A percentile compares a stretch with the other conserved stretches of the same genome.
phyloP scores from a whole-genome alignment of 2,329 filamentous ascomycete genomes.

The Hawksworthiomyces lignivorus region DNA sequence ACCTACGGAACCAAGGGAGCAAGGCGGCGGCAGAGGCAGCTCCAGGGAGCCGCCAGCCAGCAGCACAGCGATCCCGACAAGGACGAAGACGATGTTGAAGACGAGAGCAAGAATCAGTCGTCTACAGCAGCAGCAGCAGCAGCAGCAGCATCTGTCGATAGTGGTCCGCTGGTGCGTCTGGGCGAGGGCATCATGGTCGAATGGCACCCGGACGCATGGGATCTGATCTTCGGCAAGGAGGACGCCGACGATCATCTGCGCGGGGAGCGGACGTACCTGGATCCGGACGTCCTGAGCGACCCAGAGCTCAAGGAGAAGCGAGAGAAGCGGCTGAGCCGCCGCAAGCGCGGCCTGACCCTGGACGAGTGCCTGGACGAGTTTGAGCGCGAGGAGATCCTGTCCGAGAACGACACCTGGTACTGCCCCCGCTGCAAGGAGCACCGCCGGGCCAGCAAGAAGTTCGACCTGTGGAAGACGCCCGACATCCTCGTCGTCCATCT shows the following conservation, averaged over 20 bases:
- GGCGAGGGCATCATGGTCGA: slow-evolving; percentile 83
- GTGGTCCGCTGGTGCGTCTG: slow-evolving; percentile 63
- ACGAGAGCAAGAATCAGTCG: neutral
- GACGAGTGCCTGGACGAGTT: slow-evolving; percentile 93
- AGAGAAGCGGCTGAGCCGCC: slow-evolving; percentile 55
- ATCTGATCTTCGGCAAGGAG: slow-evolving; percentile 58
- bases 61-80: neutral
- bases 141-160: slow-evolving; percentile 25
- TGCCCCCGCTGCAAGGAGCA: slow-evolving; percentile 94
- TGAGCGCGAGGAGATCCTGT: slow-evolving; percentile 85
- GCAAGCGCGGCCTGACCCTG: slow-evolving; percentile 70
- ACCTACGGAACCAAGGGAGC: slow-evolving; percentile 41
- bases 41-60: neutral
- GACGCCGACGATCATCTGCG: slow-evolving; percentile 39
- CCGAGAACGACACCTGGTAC: slow-evolving; percentile 95
- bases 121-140: slow-evolving; percentile 23
- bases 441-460: slow-evolving; percentile 86
- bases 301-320: slow-evolving; percentile 57
- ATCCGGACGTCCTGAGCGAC: slow-evolving; percentile 40
- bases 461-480: slow-evolving; percentile 93
- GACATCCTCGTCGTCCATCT: slow-evolving; percentile 93
- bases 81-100: neutral
- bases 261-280: slow-evolving; percentile 53
- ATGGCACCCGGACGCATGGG: slow-evolving; percentile 65
- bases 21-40: slow-evolving; percentile 9